Percentiles rank a stretch among this genome's conserved stretches.
These are phyloP conservation scores for Xanthoconium stramineum DNA, from an alignment of 768 basidiomycete species.

Conservation along the genomic window DNA sequence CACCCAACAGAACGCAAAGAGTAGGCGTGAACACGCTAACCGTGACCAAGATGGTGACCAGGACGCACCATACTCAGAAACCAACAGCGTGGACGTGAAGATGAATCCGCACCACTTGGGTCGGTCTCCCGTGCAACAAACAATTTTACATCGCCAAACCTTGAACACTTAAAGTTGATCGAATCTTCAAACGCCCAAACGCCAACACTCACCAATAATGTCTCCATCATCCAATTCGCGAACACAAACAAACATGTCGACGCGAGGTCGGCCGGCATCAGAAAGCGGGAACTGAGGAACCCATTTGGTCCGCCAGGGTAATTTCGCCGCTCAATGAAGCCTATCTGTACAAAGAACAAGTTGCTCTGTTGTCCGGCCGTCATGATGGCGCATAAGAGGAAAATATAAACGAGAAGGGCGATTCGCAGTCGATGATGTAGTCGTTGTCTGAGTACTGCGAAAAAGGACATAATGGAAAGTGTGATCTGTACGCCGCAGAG, in stretches of 20 bases:
- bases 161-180: slow-evolving; percentile 2
- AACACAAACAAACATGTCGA: slow-evolving; percentile 14
- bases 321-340: slow-evolving; percentile 9
- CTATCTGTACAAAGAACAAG: slow-evolving; percentile 16
- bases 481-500: slow-evolving; percentile 20
- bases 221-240: slow-evolving; percentile 23
- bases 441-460: slow-evolving; percentile 14
- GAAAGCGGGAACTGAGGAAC: neutral
- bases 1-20: neutral
- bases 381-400: slow-evolving; percentile 11
- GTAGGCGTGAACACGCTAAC: neutral
- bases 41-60: neutral
- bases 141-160: slow-evolving; percentile 23
- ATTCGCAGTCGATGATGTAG: slow-evolving; percentile 11
- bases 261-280: neutral
- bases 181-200: neutral
- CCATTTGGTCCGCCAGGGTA: slow-evolving; percentile 15
- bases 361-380: slow-evolving; percentile 13
- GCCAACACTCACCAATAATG: slow-evolving; percentile 15
- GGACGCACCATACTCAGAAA: slow-evolving; percentile 13
- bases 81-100: slow-evolving; percentile 4
- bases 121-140: slow-evolving; percentile 10
- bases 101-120: slow-evolving; percentile 9
- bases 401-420: slow-evolving; percentile 13
- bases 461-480: slow-evolving; percentile 18